Evolutionary conservation across 1,284 basidiomycete genomes (phyloP), one percentile per base, ranked within the genome.

Genomic region (Salmacisia buchloeana): DNA sequence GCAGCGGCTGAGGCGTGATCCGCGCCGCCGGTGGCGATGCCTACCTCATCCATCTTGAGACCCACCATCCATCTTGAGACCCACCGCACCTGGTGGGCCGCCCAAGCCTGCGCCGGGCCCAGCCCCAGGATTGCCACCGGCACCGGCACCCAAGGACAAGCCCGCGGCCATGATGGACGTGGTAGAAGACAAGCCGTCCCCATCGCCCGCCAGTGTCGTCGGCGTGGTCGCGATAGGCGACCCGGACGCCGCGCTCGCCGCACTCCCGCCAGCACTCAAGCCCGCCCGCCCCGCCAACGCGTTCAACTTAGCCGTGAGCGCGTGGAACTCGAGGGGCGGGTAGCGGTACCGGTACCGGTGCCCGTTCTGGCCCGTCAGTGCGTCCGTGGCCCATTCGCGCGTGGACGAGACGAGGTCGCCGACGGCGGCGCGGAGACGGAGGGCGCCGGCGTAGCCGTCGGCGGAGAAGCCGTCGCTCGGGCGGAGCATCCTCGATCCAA

Each of bases 281-380:
- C 49, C 49, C 2, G 49, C 49, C 49, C 49, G 25, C 13, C 29
- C 49, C 15, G 72, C 72, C 62, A 73, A 45, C 38, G 68, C 72
- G 46, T 73, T 73, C 52, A 73, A 38, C 63, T 66, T 70, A 38
- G 54, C 56, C 31, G 72, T 73, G 58, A 73, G 45, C 29, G 67
- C 68, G 58, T 73, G 68, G 57, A 73, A 54, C 59, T 73, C 72
- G 45, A 73, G 64, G 35, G 49, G 27, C 68, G 68, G 58, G 68
- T 69, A 18, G 68, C 67, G 49, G 69, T 41, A 18, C 66, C 68
- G 18, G 65, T 66, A 21, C 69, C 68, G 43, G 41, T 45, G 29
- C 66, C 33, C 52, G 36, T 29, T 54, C 49, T 27, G 49, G 1
- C 70, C 70, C 59, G 66, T 64, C 25, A 71, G 41, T 58, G 60